Percentiles rank a stretch among this genome's conserved stretches.
Evolutionary conservation across 2,329 filamentous ascomycete species (phyloP).

Genomic region (Fusarium camptoceras): DNA sequence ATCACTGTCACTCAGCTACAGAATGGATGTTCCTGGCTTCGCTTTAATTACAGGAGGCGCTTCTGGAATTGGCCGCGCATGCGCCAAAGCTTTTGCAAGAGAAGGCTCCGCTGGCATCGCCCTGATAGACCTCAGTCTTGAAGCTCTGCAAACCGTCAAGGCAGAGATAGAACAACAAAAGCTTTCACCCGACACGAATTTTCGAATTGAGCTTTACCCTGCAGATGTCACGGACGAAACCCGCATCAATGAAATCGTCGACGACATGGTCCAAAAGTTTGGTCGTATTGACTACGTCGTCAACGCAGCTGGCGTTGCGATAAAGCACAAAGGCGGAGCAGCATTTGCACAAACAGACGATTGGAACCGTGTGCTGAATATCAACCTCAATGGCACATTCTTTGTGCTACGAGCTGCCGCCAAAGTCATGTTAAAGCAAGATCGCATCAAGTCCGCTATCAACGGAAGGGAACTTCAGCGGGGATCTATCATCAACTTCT

Average conservation of each 20-base stretch:
- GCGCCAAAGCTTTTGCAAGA: conserved; percentile 44
- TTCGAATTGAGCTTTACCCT: conserved; percentile 11
- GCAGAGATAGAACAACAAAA: conserved; percentile 36
- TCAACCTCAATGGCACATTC: conserved; percentile 59
- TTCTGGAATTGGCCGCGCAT: conserved; percentile 50
- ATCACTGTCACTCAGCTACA: accelerated
- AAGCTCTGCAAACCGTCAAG: conserved; percentile 31
- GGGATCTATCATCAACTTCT: conserved; percentile 39
- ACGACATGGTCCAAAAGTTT: conserved; percentile 46
- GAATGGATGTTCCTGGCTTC: conserved; percentile 48
- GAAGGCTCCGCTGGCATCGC: conserved; percentile 48
- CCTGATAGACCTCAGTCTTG: conserved; percentile 44
- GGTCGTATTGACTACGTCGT: conserved; percentile 56
- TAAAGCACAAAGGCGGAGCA: conserved; percentile 53
- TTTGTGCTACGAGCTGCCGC: conserved; percentile 55
- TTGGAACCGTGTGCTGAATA: conserved; percentile 55
- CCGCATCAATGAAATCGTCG: conserved; percentile 39
- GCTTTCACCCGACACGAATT: neutral
- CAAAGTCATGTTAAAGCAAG: conserved; percentile 58
- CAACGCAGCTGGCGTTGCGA: conserved; percentile 55
- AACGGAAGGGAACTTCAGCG: conserved; percentile 42
- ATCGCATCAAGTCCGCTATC: conserved; percentile 52
- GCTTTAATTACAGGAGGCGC: conserved; percentile 49
- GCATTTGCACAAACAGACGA: conserved; percentile 52
- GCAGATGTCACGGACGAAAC: conserved; percentile 50